phyloP scores from a whole-genome alignment of 2,329 filamentous ascomycete species.

The Monosporascus sp. region DNA sequence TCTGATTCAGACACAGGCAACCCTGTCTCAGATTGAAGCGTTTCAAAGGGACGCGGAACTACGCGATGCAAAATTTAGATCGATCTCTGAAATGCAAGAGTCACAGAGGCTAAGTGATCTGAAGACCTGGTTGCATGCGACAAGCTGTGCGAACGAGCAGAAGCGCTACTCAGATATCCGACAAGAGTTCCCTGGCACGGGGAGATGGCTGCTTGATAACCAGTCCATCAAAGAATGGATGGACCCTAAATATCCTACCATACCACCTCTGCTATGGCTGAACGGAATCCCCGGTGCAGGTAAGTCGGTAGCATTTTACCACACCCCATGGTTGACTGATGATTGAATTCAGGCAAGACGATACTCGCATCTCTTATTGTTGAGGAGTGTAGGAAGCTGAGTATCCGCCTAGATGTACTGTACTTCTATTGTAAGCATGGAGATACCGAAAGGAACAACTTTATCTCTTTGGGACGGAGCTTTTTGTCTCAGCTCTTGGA shows the following conservation, averaged over 20 bases:
- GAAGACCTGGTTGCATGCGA: slow-evolving; percentile 6
- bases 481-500: slow-evolving; percentile 8
- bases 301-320: slow-evolving; percentile 3
- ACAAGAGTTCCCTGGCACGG: slow-evolving; percentile 10
- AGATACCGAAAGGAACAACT: slow-evolving; percentile 17
- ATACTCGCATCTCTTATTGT: slow-evolving; percentile 27
- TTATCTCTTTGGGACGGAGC: slow-evolving; percentile 16
- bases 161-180: slow-evolving; percentile 2
- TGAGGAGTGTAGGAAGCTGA: slow-evolving; percentile 16
- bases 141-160: slow-evolving; percentile 5
- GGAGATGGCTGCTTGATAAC: slow-evolving; percentile 17
- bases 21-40: slow-evolving; percentile 11
- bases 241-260: slow-evolving; percentile 8
- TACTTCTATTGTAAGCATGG: slow-evolving; percentile 29
- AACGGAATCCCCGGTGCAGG: slow-evolving; percentile 24
- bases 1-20: slow-evolving; percentile 17
- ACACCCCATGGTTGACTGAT: not conserved
- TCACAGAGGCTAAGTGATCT: slow-evolving; percentile 3
- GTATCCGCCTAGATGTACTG: slow-evolving; percentile 7
- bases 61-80: not conserved
- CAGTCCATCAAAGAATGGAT: slow-evolving; percentile 13
- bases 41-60: slow-evolving; percentile 1
- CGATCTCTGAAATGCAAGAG: slow-evolving; percentile 1
- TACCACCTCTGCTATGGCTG: slow-evolving; percentile 18
- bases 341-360: slow-evolving; percentile 24